Conservation (phyloP, 139 green algal genomes). For the Coelastrella sp. region DNA sequence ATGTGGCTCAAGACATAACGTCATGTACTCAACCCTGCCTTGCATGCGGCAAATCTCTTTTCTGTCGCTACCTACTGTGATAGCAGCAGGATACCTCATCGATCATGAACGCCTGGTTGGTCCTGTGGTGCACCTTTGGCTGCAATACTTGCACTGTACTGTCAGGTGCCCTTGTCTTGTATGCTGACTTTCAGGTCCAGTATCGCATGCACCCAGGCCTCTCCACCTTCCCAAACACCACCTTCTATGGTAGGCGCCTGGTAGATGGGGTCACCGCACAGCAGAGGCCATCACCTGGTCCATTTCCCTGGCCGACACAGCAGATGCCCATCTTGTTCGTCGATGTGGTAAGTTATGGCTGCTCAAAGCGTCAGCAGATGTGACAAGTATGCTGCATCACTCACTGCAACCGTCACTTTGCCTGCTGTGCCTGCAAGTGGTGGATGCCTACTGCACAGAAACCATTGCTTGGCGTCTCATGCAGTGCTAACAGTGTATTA, state of each 20-base stretch:
- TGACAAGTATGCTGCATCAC: too few relatives aligned
- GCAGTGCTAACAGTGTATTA: too few relatives aligned
- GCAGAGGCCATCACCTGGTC: constrained; percentile 33
- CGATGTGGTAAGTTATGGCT: background rate
- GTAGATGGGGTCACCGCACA: constrained; percentile 49
- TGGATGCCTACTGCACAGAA: too few relatives aligned
- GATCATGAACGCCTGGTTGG: too few relatives aligned
- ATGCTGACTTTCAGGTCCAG: constrained; percentile 62
- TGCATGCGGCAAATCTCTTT: background rate
- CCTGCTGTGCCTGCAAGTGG: too few relatives aligned
- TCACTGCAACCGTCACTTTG: too few relatives aligned
- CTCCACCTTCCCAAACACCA: constrained; percentile 52
- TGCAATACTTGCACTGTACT: too few relatives aligned
- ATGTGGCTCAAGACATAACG: background rate
- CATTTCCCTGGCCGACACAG: background rate
- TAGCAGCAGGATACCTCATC: too few relatives aligned
- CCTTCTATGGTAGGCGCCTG: constrained; percentile 52
- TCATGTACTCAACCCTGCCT: background rate
- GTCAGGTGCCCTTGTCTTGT: too few relatives aligned
- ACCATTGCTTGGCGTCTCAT: too few relatives aligned
- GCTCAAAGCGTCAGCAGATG: too few relatives aligned
- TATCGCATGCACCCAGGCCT: constrained; percentile 93
- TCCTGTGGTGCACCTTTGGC: too few relatives aligned
- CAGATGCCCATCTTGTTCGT: background rate
- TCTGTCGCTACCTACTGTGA: background rate